Conservation (phyloP, 1,284 basidiomycete species). For the Nidula niveotomentosa region DNA sequence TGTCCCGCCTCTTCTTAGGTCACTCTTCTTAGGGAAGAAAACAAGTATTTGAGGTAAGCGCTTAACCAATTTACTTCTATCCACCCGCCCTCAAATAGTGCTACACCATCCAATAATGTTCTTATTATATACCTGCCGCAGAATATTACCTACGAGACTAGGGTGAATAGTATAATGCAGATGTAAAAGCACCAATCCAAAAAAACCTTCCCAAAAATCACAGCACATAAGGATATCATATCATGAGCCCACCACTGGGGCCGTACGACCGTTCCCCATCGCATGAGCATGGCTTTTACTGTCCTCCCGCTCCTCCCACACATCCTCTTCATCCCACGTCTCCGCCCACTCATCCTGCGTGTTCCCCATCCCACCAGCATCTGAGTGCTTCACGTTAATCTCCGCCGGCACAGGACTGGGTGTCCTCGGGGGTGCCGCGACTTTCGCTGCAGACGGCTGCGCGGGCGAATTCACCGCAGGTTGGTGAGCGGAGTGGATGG, state of each 20-base stretch:
- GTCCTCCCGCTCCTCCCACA: constrained; percentile 37
- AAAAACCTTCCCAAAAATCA: not conserved
- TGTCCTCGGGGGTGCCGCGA: constrained; percentile 5
- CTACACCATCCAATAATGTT: too few species aligned
- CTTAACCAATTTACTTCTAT: too few species aligned
- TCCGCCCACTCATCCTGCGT: constrained; percentile 41
- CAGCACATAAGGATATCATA: not conserved
- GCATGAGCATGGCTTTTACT: not conserved
- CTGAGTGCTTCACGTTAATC: not conserved
- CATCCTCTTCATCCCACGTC: constrained; percentile 52
- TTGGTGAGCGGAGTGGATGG: constrained; percentile 24
- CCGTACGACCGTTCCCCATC: not conserved
- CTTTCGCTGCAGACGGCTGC: constrained; percentile 8
- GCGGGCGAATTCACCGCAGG: constrained; percentile 30
- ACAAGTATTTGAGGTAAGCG: too few species aligned
- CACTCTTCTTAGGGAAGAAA: too few species aligned
- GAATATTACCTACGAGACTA: too few species aligned
- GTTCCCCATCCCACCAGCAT: too few species aligned
- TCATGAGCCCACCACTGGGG: not conserved
- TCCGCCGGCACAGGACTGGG: constrained; percentile 12
- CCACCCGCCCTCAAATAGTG: too few species aligned
- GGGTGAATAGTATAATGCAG: not conserved
- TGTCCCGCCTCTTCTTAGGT: too few species aligned
- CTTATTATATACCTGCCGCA: too few species aligned
- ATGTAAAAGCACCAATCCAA: not conserved